These are phyloP conservation scores for Poa annua DNA, from an alignment of 176 grass and related monocot species.

Conservation along the genomic window DNA sequence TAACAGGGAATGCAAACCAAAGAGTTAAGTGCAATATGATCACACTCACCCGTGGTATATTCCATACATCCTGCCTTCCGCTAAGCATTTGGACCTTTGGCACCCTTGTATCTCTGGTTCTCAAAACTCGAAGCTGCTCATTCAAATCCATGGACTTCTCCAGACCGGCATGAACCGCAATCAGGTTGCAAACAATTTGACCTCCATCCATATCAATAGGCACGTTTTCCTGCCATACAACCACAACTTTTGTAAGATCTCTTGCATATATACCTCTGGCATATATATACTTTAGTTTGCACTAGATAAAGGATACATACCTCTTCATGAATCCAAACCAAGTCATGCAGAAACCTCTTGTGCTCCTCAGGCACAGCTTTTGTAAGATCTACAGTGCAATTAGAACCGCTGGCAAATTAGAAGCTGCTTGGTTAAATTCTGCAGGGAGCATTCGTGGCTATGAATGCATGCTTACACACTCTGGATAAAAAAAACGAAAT, in stretches of 20 bases:
- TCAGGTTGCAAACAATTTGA: conserved; percentile 67
- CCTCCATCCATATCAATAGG: conserved; percentile 64
- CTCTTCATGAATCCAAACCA: conserved; percentile 95
- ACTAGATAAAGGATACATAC: conserved; percentile 37
- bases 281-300: neutral
- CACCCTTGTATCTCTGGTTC: conserved; percentile 61
- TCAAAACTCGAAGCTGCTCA: conserved; percentile 74
- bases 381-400: conserved; percentile 55
- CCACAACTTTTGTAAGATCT: neutral
- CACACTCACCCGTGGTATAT: conserved; percentile 67
- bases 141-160: conserved; percentile 59
- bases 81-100: conserved; percentile 69
- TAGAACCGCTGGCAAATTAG: conserved; percentile 37
- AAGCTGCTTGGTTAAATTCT: conserved; percentile 6
- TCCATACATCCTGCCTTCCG: conserved; percentile 77
- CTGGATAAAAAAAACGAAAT: neutral
- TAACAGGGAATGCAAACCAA: neutral
- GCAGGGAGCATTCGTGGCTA: neutral
- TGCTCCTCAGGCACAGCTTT: conserved; percentile 79
- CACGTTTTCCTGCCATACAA: conserved; percentile 64
- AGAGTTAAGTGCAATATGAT: neutral
- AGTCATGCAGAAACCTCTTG: conserved; percentile 76
- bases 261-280: neutral
- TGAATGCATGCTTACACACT: neutral
- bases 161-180: conserved; percentile 89